Evolutionary conservation across 495 filamentous ascomycete species (phyloP).

Genomic region (Penicillium tannophilum): DNA sequence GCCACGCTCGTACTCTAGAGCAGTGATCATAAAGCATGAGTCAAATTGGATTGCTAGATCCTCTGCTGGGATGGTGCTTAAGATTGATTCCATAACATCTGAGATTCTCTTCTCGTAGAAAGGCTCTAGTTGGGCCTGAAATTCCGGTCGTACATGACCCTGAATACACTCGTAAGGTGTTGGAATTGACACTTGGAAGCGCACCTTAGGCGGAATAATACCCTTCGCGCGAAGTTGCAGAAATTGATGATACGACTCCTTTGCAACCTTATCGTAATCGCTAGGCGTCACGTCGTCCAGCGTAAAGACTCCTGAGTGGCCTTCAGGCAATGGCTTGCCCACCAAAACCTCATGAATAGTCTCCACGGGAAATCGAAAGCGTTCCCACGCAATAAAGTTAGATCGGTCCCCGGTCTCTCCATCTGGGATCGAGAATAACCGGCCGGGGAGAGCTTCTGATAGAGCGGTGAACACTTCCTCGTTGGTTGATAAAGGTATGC

Average conservation of each 20-base stretch:
- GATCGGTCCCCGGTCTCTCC: constrained; percentile 42
- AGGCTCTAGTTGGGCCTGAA: constrained; percentile 34
- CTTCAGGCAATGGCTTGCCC: constrained; percentile 12
- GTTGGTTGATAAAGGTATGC: constrained; percentile 34
- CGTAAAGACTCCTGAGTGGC: constrained; percentile 24
- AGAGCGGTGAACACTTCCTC: constrained; percentile 33
- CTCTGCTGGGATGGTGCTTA: constrained; percentile 37
- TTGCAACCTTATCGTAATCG: constrained; percentile 36
- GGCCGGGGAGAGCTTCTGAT: constrained; percentile 26
- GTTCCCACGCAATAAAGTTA: constrained; percentile 40
- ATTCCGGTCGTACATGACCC: constrained; percentile 28
- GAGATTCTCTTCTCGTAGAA: constrained; percentile 41
- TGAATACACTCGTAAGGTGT: constrained; percentile 22
- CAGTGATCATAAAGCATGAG: constrained; percentile 36
- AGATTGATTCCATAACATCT: constrained; percentile 34
- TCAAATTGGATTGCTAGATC: constrained; percentile 51
- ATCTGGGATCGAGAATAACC: constrained; percentile 40
- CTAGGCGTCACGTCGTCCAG: constrained; percentile 32
- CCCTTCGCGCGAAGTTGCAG: constrained; percentile 28
- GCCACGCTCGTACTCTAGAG: constrained; percentile 30
- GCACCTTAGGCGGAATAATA: constrained; percentile 26
- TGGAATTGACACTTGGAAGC: constrained; percentile 46
- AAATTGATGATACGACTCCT: constrained; percentile 39
- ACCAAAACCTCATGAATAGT: constrained; percentile 15
- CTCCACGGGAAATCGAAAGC: constrained; percentile 25